Percentiles rank a stretch among this genome's conserved stretches.
These are phyloP conservation scores for Blastobotrys parvus DNA, from an alignment of 805 yeast genomes.

Conservation along the genomic window DNA sequence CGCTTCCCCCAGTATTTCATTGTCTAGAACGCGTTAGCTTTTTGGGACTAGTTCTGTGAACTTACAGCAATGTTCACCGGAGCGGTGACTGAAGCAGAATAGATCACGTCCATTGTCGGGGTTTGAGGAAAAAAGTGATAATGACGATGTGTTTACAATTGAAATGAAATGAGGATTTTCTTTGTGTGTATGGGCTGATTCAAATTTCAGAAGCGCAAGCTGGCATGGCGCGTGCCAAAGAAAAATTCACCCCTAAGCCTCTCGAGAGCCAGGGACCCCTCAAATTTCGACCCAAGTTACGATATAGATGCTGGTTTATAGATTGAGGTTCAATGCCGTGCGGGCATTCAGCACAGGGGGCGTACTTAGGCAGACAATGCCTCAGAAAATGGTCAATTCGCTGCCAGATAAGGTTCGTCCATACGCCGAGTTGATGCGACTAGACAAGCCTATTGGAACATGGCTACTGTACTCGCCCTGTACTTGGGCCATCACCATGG, in stretches of 20 bases:
- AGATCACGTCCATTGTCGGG: slow-evolving; percentile 28
- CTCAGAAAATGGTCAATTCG: slow-evolving; percentile 24
- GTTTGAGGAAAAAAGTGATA: no score
- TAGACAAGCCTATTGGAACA: slow-evolving; percentile 96
- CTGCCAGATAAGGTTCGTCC: slow-evolving; percentile 76
- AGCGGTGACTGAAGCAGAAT: slow-evolving; percentile 80
- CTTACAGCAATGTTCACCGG: slow-evolving; percentile 94
- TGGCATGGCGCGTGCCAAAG: no score
- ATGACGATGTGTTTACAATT: no score
- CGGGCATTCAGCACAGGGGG: not conserved
- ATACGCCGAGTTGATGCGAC: slow-evolving; percentile 82
- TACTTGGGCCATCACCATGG: slow-evolving; percentile 89
- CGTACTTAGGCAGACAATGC: slow-evolving; percentile 18
- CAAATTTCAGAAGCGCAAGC: no score
- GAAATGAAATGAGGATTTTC: no score
- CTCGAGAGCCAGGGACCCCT: no score
- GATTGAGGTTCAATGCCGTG: not conserved
- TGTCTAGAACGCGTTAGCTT: slow-evolving; percentile 39
- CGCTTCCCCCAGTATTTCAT: slow-evolving; percentile 98
- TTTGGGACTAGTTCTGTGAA: slow-evolving; percentile 13
- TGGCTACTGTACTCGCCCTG: slow-evolving; percentile 76
- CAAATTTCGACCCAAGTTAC: no score
- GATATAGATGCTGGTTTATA: not conserved
- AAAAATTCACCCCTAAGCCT: no score
- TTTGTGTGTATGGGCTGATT: no score